phyloP scores from a whole-genome alignment of 208 protist species.

The Strigomonas culicis region DNA sequence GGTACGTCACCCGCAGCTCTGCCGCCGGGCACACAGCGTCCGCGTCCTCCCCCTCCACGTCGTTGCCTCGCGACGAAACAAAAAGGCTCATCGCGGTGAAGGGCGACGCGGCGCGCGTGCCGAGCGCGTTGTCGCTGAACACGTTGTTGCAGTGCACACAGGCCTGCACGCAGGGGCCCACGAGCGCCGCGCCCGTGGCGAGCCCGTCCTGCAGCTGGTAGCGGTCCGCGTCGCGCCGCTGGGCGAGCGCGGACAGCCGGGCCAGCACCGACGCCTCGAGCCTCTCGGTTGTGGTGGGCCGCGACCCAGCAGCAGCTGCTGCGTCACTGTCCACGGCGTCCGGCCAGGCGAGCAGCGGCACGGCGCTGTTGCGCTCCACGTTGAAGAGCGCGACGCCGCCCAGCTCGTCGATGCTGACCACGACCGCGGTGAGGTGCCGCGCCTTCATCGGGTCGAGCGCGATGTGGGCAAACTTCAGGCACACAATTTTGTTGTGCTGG shows the following conservation, averaged over 20 bases:
- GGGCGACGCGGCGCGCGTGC: background rate
- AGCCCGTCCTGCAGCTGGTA: slow-evolving; percentile 50
- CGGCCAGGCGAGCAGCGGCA: background rate
- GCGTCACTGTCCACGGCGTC: background rate
- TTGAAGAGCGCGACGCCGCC: slow-evolving; percentile 58
- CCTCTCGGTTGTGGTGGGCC: background rate
- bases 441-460: slow-evolving; percentile 24
- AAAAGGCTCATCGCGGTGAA: slow-evolving; percentile 29
- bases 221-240: slow-evolving; percentile 1
- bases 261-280: background rate
- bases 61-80: slow-evolving; percentile 33
- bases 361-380: slow-evolving; percentile 36
- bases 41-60: slow-evolving; percentile 5
- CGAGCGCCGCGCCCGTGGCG: slow-evolving; percentile 33
- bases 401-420: slow-evolving; percentile 69
- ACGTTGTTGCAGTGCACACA: slow-evolving; percentile 50
- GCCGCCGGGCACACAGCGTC: background rate
- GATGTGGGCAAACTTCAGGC: slow-evolving; percentile 42
- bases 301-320: background rate
- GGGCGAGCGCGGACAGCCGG: background rate
- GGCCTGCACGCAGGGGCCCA: slow-evolving; percentile 59
- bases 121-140: background rate
- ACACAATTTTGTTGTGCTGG: slow-evolving; percentile 35
- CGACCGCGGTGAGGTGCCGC: slow-evolving; percentile 24
- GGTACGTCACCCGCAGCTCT: slow-evolving; percentile 36